Conservation (phyloP, 2,329 filamentous ascomycete species). For the Ceratocystis cubensis region DNA sequence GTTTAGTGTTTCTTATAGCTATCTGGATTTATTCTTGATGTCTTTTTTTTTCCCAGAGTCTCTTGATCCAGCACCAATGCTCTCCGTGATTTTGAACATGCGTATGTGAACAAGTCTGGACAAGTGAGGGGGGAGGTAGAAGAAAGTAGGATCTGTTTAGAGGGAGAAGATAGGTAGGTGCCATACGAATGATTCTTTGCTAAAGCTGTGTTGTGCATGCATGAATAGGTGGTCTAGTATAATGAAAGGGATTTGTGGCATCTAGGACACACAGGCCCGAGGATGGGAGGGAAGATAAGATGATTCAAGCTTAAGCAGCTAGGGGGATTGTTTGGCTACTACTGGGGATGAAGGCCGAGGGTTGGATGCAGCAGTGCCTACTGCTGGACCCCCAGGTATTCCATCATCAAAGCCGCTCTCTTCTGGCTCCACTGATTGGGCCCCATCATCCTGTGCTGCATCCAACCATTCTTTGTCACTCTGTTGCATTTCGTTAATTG, state of each 20-base stretch:
- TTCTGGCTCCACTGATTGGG: not conserved
- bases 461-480: not conserved
- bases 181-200: not conserved
- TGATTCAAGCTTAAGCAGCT: not conserved
- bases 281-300: not conserved
- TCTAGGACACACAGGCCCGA: not conserved
- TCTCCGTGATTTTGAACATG: no score
- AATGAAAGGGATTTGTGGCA: not conserved
- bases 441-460: no score
- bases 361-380: not conserved
- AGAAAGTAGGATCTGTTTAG: no score
- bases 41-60: slow-evolving; percentile 3
- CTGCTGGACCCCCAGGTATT: not conserved
- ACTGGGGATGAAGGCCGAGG: not conserved
- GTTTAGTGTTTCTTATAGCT: slow-evolving; percentile 12
- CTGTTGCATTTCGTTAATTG: not conserved
- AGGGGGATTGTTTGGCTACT: not conserved
- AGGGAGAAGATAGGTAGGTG: no score
- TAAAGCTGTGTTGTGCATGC: not conserved
- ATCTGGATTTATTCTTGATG: slow-evolving; percentile 17
- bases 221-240: not conserved
- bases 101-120: not conserved
- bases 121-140: no score
- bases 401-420: not conserved
- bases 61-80: no score